A percentile compares a stretch with the other conserved stretches of the same genome.
Conservation (phyloP, 495 filamentous ascomycete genomes). For the Arthonia radiata region DNA sequence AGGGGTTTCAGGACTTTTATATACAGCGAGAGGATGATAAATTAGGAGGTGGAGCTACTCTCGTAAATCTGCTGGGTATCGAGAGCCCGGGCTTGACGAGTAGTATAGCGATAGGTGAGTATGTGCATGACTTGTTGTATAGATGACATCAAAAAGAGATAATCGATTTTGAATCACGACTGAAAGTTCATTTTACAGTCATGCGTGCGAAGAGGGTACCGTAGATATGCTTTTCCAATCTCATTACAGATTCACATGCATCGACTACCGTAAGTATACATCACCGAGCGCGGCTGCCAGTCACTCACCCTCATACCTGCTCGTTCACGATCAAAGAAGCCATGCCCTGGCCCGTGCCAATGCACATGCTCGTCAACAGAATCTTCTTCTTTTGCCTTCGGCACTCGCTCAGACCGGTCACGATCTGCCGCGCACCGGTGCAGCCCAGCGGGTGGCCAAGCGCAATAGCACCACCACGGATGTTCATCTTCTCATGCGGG, state of each 20-base stretch:
- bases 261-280: no score
- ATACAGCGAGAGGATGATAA: slow-evolving; percentile 61
- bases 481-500: slow-evolving; percentile 71
- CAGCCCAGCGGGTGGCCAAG: slow-evolving; percentile 63
- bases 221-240: no score
- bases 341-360: slow-evolving; percentile 68
- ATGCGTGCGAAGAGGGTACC: no score
- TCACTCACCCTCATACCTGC: slow-evolving; percentile 20
- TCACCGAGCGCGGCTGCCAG: background rate
- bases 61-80: slow-evolving; percentile 79
- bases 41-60: no score
- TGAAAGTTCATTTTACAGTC: no score
- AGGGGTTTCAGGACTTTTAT: slow-evolving; percentile 62
- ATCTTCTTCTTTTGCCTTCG: slow-evolving; percentile 60
- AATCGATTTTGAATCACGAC: no score
- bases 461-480: slow-evolving; percentile 56
- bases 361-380: slow-evolving; percentile 67
- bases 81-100: slow-evolving; percentile 90
- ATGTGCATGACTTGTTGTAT: slow-evolving; percentile 55
- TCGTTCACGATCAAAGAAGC: slow-evolving; percentile 68
- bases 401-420: slow-evolving; percentile 62
- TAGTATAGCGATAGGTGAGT: slow-evolving; percentile 66
- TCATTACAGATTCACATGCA: no score
- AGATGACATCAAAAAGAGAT: no score
- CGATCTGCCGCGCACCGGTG: slow-evolving; percentile 59